Base-by-base conservation (phyloP, 2,329 filamentous ascomycete species). In the Botrytis fragariae region DNA sequence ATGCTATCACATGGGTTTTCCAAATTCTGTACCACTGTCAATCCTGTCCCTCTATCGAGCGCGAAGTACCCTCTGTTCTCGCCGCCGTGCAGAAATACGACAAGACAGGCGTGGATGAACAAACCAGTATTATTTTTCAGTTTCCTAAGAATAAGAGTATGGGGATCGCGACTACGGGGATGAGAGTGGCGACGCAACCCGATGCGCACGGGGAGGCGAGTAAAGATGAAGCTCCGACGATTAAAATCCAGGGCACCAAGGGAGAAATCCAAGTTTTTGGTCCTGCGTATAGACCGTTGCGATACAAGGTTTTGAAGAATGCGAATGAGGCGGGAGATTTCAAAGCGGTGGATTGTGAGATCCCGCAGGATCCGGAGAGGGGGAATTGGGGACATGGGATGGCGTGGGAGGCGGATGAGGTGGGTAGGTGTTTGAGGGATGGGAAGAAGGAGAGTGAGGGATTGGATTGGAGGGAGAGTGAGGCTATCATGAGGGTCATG, bases 401-500 rank as follows among this genome's bases (percentile, higher is more conserved):
- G 90, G 91, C 89, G 80, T 92, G 89, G 88, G 90, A 92, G 80
- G 91, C 91, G 1, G 90, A 92, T 80, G 90, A 91, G 82, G 89
- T 86, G 70, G 91, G 87, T 22, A 85, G 87, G 67, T 90, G 89
- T 74, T 78, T 92, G 68, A 83, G 87, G 73, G 90, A 91, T 81
- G 89, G 90, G 10, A 87, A 87, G 79, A 83, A 88, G 75, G 87
- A 92, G 81, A 89, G 90, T 74, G 85, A 87, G 75, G 83, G 83
- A 4, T 81, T 91, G 81, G 84, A 84, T 35, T 85, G 86, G 84
- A 85, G 87, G 73, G 91, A 93, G 84, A 91, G 89, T 77, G 82
- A 92, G 71, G 83, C 88, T 32, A 90, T 93, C 72, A 92, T 93
- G 81, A 83, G 84, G 79, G 83, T 84, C 64, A 84, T 85, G 83